Conservation (phyloP, 2,329 filamentous ascomycete genomes). For the Boeremia lycopersici region DNA sequence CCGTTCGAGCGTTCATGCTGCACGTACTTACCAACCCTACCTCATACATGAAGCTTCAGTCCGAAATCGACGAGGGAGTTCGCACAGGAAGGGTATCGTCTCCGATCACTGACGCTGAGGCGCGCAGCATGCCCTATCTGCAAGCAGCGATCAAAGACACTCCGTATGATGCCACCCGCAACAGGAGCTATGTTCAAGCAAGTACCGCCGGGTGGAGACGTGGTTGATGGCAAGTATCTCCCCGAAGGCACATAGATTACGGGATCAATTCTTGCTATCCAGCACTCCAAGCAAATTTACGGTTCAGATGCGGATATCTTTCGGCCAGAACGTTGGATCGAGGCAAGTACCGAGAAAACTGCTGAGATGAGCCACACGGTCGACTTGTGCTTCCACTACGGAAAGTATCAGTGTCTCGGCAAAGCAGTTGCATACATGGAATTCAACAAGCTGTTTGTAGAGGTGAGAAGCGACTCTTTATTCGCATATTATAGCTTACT, state of each 20-base stretch:
- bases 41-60: neutral
- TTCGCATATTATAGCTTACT: neutral
- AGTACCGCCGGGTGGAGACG: neutral
- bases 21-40: neutral
- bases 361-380: slow-evolving; percentile 61
- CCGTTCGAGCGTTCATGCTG: neutral
- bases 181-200: neutral
- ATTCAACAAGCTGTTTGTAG: neutral
- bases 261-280: slow-evolving; percentile 1
- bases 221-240: neutral
- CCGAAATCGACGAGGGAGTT: neutral
- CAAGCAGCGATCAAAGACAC: neutral
- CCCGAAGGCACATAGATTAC: slow-evolving; percentile 11
- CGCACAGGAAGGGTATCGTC: neutral
- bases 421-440: neutral
- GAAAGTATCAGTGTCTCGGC: slow-evolving; percentile 17
- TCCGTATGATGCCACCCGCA: neutral
- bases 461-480: neutral
- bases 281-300: slow-evolving; percentile 60
- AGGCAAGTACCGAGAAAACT: slow-evolving; percentile 45
- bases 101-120: neutral
- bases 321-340: slow-evolving; percentile 36
- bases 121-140: neutral
- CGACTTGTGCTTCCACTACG: slow-evolving; percentile 29
- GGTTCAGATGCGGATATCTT: slow-evolving; percentile 64